A percentile compares a stretch with the other conserved stretches of the same genome.
These are phyloP conservation scores for Sporothrix variecibatus DNA, from an alignment of 2,329 filamentous ascomycete genomes.

Conservation along the genomic window DNA sequence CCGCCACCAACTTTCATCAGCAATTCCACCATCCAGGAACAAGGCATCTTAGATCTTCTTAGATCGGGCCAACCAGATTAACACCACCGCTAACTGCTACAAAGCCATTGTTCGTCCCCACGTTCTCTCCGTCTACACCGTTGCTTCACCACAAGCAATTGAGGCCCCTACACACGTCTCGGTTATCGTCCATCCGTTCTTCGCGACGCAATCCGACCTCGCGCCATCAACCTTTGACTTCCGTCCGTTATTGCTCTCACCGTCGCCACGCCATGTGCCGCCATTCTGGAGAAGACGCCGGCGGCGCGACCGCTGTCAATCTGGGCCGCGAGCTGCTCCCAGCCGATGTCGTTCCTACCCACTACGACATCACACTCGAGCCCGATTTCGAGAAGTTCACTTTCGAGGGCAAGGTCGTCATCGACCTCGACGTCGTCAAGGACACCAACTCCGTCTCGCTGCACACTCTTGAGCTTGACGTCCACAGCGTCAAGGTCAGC, in stretches of 20 bases:
- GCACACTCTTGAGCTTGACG: constrained; percentile 84
- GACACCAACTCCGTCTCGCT: constrained; percentile 83
- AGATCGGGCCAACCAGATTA: background rate
- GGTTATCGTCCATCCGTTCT: background rate
- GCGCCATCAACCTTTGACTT: constrained; percentile 8
- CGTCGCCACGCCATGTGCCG: constrained; percentile 72
- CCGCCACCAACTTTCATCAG: background rate
- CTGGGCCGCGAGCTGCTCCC: constrained; percentile 79
- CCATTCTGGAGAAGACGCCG: constrained; percentile 41
- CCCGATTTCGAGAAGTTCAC: constrained; percentile 86
- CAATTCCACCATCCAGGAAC: background rate
- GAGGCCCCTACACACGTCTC: constrained; percentile 10
- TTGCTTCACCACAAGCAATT: constrained; percentile 18
- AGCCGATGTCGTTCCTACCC: constrained; percentile 84
- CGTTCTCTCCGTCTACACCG: background rate
- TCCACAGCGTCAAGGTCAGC: constrained; percentile 71
- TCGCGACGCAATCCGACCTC: constrained; percentile 12
- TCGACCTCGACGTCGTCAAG: constrained; percentile 84
- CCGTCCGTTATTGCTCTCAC: constrained; percentile 68
- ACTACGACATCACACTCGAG: constrained; percentile 91
- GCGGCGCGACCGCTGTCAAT: constrained; percentile 40
- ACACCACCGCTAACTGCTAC: constrained; percentile 13
- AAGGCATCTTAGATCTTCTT: background rate
- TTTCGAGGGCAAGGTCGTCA: constrained; percentile 80
- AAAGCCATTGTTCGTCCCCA: constrained; percentile 20